phyloP scores from a whole-genome alignment of 208 protist genomes.

The Trypanosoma brucei region DNA sequence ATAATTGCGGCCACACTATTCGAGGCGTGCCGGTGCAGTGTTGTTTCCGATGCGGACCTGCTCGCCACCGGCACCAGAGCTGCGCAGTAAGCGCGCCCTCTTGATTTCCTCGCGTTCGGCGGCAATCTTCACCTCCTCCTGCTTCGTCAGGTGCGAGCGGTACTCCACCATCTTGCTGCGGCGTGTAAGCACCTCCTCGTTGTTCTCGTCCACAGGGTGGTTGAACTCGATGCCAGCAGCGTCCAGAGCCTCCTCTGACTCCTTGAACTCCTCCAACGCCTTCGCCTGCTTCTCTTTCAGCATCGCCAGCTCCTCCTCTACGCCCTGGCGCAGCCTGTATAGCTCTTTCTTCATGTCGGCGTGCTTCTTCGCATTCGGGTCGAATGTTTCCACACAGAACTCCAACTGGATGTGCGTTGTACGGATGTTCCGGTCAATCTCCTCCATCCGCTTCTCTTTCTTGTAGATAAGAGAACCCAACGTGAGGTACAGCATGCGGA shows the following conservation, averaged over 20 bases:
- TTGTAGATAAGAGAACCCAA: slow-evolving; percentile 43
- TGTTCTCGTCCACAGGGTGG: slow-evolving; percentile 58
- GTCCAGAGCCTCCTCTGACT: slow-evolving; percentile 68
- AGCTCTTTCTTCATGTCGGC: slow-evolving; percentile 70
- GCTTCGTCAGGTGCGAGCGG: slow-evolving; percentile 66
- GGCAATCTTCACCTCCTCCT: slow-evolving; percentile 77
- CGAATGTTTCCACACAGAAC: slow-evolving; percentile 80
- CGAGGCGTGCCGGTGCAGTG: slow-evolving; percentile 10
- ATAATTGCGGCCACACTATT: neutral
- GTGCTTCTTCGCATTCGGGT: slow-evolving; percentile 74
- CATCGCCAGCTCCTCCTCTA: slow-evolving; percentile 72
- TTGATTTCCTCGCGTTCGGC: slow-evolving; percentile 79
- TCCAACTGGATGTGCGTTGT: slow-evolving; percentile 73
- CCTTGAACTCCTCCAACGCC: slow-evolving; percentile 70
- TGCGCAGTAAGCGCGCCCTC: slow-evolving; percentile 45
- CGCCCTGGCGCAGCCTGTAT: slow-evolving; percentile 40
- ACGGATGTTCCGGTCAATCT: slow-evolving; percentile 76
- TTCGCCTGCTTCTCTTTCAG: slow-evolving; percentile 72
- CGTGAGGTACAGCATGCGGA: slow-evolving; percentile 54
- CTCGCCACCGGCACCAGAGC: slow-evolving; percentile 13
- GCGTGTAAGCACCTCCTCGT: slow-evolving; percentile 63
- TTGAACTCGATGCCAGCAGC: slow-evolving; percentile 64
- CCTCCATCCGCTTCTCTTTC: slow-evolving; percentile 60
- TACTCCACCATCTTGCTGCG: slow-evolving; percentile 87
- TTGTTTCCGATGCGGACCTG: slow-evolving; percentile 20